These are phyloP conservation scores for Suillus fuscotomentosus DNA, from an alignment of 768 basidiomycete species.

Conservation along the genomic window DNA sequence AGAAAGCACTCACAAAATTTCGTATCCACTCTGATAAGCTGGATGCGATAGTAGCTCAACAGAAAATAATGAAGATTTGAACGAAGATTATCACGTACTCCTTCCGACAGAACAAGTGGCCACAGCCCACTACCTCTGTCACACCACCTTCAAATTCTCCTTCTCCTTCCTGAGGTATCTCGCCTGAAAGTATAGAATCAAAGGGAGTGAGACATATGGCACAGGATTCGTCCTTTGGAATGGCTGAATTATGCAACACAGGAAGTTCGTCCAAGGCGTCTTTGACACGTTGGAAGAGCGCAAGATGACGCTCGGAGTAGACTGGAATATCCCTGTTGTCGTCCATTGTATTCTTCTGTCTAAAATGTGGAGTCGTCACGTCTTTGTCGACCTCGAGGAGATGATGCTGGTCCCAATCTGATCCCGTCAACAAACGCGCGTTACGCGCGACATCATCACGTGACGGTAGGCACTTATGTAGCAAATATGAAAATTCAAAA, in stretches of 20 bases:
- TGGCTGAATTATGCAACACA: slow-evolving; percentile 34
- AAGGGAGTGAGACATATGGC: slow-evolving; percentile 66
- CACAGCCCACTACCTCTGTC: slow-evolving; percentile 58
- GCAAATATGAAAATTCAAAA: too few species aligned
- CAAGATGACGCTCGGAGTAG: slow-evolving; percentile 12
- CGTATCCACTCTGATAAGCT: slow-evolving; percentile 71
- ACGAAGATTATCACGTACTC: slow-evolving; percentile 45
- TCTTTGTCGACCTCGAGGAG: slow-evolving; percentile 4
- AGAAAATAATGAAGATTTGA: not conserved
- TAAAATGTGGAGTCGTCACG: not conserved
- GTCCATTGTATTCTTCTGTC: slow-evolving; percentile 8
- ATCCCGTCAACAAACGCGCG: slow-evolving; percentile 18
- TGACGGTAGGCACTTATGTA: not conserved
- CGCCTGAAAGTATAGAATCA: slow-evolving; percentile 38
- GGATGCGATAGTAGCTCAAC: not conserved
- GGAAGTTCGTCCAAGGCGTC: slow-evolving; percentile 45
- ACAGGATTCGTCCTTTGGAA: slow-evolving; percentile 54
- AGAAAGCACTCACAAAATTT: slow-evolving; percentile 40
- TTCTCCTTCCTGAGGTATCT: slow-evolving; percentile 10
- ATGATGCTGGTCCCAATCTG: slow-evolving; percentile 1
- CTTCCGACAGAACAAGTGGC: slow-evolving; percentile 65
- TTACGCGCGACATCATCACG: slow-evolving; percentile 8
- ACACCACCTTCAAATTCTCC: slow-evolving; percentile 34
- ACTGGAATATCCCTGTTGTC: slow-evolving; percentile 14
- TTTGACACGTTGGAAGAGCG: slow-evolving; percentile 29